Evolutionary conservation across 495 filamentous ascomycete species (phyloP), one percentile per base, ranked within the genome.

Genomic region (Letharia lupina): DNA sequence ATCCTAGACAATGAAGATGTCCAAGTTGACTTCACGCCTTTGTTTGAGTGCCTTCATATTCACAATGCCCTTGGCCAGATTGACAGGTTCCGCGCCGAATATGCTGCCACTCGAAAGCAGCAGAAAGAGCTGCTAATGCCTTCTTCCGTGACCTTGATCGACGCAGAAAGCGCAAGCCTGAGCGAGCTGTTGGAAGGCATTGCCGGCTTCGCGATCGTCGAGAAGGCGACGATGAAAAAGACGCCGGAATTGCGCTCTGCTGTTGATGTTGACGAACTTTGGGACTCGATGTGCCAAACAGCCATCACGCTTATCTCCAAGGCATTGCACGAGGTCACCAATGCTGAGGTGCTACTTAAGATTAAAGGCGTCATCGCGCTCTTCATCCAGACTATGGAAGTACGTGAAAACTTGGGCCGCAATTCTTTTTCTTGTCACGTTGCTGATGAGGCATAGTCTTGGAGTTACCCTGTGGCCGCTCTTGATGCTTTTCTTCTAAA

Each of bases 361-460:
- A 93, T 96, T 67, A 98, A 97, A 75, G 91, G 90, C 54, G 80
- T 93, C 60, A 84, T 99, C 74, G 90, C 92, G 35, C 77, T 98
- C 23, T 99, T 99, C 75, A 97, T 96, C 74, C 88, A 98, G 71
- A 96, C 94, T 23, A 96, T 98, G 94, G 89, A 96, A 80, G 64
- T 66, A 42, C 40, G 64, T 60, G 56, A 31, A 65, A 9, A 33
- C 88, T 86, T 68, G 73, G 83, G 73, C 20, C 39, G 12, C 41
- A 35, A 39, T 56, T 48, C 40, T 28, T 6, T 57, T 61, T 18
- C 9, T 42, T 64, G n/a, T 44, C 67, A 23, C 39, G 41, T 64
- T 47, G 41, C 13, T 28, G 37, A 68, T 50, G 42, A 47, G 37
- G 42, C 20, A 18, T 60, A 93, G 89, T 87, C 88, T 50, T 98